Base-by-base conservation (phyloP, 2,329 filamentous ascomycete species). In the Teratosphaeriaceae sp. region DNA sequence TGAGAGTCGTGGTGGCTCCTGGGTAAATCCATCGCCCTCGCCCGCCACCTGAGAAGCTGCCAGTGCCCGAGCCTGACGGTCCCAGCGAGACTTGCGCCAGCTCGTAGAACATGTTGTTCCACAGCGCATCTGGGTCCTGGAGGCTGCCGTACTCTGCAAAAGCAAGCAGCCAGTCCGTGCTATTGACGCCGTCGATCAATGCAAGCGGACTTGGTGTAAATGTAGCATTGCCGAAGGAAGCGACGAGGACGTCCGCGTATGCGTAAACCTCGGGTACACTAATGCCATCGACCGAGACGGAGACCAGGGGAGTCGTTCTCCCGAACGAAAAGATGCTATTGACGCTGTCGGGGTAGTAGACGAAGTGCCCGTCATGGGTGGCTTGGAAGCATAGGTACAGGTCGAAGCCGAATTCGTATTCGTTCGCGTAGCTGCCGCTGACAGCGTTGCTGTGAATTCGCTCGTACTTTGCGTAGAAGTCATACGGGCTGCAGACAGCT, bases 331-430 rank as follows among this genome's bases (percentile, higher is more conserved):
- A 78, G 0, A 75, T 56, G 1, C 56, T 68, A 31, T 68, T 70
- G 12, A 80, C 67, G 3, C 72, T 64, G 49, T 79, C 74, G 2
- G 76, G 74, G 12, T 71, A 62, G 54, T 73, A 79, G 2, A 67
- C 63, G 39, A 82, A 79, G 54, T 86, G 82, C 1, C 80, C 79
- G 55, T 86, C 82, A 51, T 84, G 79, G 3, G 76, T 74, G 1
- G 66, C 67, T 19, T 69, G 68, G 26, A 80, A 66, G 6, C 77
- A 61, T 26, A 68, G 61, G 44, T 75, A 73, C 2, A 85, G 65
- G 21, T 75, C 74, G 48, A 58, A 67, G 8, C 68, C 69, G 47
- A 72, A 73, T 15, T 64, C 61, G 38, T 65, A 70, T 43, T 72
- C 68, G 27, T 63, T 68, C 9, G 49, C 50, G 44, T 68, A 71